Evolutionary conservation across 2,329 filamentous ascomycete genomes (phyloP).

Genomic region (Phialemonium atrogriseum): DNA sequence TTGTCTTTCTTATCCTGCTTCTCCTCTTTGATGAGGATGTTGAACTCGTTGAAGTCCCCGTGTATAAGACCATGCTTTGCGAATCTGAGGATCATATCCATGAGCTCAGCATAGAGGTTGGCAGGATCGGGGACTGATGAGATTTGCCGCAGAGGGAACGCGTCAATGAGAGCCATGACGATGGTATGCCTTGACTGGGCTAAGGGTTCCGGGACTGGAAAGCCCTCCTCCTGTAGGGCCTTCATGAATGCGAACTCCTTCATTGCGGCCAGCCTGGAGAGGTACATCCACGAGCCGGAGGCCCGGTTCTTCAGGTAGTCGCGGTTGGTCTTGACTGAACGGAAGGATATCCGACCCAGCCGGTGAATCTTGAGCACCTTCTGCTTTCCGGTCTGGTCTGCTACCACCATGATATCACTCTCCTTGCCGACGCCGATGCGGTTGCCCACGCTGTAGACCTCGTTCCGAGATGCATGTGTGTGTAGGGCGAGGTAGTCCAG

Average conservation of each 20-base stretch:
- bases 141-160: constrained; percentile 85
- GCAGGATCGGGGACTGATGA: constrained; percentile 75
- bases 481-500: constrained; percentile 96
- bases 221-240: constrained; percentile 72
- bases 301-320: constrained; percentile 78
- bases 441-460: constrained; percentile 85
- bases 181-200: constrained; percentile 91
- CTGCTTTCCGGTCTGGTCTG: constrained; percentile 68
- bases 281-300: constrained; percentile 94
- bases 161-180: constrained; percentile 90
- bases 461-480: constrained; percentile 70
- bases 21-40: constrained; percentile 84
- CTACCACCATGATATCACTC: constrained; percentile 92
- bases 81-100: constrained; percentile 74
- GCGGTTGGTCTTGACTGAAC: constrained; percentile 89
- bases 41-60: constrained; percentile 99
- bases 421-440: constrained; percentile 96
- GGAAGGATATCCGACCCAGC: constrained; percentile 90
- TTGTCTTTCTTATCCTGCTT: constrained; percentile 15
- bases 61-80: constrained; percentile 88
- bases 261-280: constrained; percentile 83
- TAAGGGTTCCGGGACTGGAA: constrained; percentile 81
- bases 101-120: constrained; percentile 82
- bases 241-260: constrained; percentile 96
- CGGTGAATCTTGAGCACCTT: constrained; percentile 92